Evolutionary conservation across 2,329 filamentous ascomycete genomes (phyloP), one percentile per base, ranked within the genome.

Genomic region (Ophiognomonia clavigignenti-juglandacearum): DNA sequence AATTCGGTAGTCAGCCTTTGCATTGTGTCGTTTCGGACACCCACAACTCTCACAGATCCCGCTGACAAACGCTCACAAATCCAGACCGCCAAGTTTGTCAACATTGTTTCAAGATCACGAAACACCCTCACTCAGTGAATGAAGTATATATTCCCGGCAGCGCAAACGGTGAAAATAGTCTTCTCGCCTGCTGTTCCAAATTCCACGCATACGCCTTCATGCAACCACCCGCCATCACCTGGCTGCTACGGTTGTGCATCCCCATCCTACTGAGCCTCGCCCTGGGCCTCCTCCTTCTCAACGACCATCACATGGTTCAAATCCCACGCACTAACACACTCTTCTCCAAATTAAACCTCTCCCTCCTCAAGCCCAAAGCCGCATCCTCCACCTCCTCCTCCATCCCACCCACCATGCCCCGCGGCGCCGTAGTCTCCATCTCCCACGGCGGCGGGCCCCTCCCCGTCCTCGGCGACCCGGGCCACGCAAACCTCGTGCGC

Each of bases 381-480:
- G n/a, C n/a, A n/a, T n/a, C n/a, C n/a, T n/a, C n/a, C n/a, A n/a
- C n/a, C n/a, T n/a, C 29, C 10, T 13, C 11, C 5, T 14, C 35
- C 23, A 29, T 16, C 11, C 14, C 40, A 14, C 8, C 51, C 59
- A 47, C 51, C 55, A 73, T 73, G 71, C 51, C 65, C 16, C 57
- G 71, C 40, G 71, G 62, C 7, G 68, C 71, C 11, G 67, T 73
- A 9, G 61, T 75, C 55, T 70, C 69, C n/a, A 61, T 75, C 18
- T 72, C 71, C n/a, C 72, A 75, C 52, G 72, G 72, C 32, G 72
- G 72, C 57, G 70, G 70, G 71, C 80, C 80, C 3, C 68, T 83
- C 69, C 80, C 80, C 4, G 47, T 82, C 16, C 65, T 83, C 6
- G 71, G 71, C 50, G 78, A 83, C 57, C 75, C 77, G 0, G 57